phyloP scores from a whole-genome alignment of 2,329 filamentous ascomycete species.

The Pseudogymnoascus sp. region DNA sequence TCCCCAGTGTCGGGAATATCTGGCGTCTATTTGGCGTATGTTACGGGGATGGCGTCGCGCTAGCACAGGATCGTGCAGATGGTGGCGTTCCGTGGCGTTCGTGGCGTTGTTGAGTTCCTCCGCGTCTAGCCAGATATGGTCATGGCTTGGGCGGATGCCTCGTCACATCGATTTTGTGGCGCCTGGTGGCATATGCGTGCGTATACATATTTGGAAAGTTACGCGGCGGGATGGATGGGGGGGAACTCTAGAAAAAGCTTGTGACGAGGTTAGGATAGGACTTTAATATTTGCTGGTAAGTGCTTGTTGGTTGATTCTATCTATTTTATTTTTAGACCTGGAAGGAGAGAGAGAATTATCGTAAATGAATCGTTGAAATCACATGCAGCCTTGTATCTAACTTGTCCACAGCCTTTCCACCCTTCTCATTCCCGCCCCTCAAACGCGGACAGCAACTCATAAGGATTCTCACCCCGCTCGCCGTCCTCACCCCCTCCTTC shows the following conservation, averaged over 20 bases:
- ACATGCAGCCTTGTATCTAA: background rate
- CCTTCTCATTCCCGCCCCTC: background rate
- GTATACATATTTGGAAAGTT: background rate
- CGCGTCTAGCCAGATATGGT: background rate
- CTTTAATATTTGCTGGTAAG: background rate
- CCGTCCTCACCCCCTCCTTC: background rate
- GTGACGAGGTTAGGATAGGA: background rate
- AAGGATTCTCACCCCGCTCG: background rate
- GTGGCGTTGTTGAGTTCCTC: background rate
- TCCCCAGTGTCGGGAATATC: background rate
- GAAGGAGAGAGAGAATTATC: background rate
- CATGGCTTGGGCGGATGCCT: background rate
- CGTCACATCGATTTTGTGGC: background rate
- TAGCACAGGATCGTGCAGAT: background rate
- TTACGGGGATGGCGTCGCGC: background rate
- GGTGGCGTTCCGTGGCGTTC: background rate
- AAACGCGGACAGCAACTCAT: background rate
- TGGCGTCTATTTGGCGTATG: background rate
- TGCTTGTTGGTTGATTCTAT: background rate
- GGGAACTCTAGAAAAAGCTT: background rate
- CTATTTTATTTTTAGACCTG: background rate
- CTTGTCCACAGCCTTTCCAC: background rate
- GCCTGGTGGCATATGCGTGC: background rate
- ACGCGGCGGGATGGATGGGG: background rate
- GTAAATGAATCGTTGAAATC: background rate